Percentiles rank a stretch among this genome's conserved stretches.
phyloP scores from a whole-genome alignment of 2,329 filamentous ascomycete species.

The Phyllosticta ampelicida region DNA sequence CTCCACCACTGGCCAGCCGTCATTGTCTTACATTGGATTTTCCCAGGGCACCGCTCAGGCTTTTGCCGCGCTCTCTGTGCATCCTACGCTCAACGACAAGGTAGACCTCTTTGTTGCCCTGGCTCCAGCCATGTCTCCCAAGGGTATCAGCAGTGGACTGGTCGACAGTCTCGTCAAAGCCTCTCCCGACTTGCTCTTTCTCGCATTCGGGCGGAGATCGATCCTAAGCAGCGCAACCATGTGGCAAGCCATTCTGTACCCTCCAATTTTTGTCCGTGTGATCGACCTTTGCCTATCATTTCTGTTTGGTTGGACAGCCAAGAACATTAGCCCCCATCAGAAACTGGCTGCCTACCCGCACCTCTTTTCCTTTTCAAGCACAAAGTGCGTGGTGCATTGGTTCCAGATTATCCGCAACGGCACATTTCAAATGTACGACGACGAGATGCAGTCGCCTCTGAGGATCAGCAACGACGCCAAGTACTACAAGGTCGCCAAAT shows the following conservation, averaged over 20 bases:
- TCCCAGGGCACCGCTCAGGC: constrained; percentile 95
- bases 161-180: constrained; percentile 91
- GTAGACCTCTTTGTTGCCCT: constrained; percentile 94
- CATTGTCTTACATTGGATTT: constrained; percentile 92
- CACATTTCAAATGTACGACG: constrained; percentile 97
- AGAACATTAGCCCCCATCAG: constrained; percentile 75
- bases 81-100: constrained; percentile 83
- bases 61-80: constrained; percentile 85
- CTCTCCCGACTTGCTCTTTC: constrained; percentile 81
- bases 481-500: constrained; percentile 93
- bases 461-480: constrained; percentile 60
- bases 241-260: constrained; percentile 95
- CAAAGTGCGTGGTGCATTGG: constrained; percentile 96
- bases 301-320: constrained; percentile 80
- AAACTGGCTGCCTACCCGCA: constrained; percentile 95
- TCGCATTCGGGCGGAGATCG: constrained; percentile 82
- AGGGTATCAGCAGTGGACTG: constrained; percentile 77
- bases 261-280: constrained; percentile 77
- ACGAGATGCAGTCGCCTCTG: constrained; percentile 73
- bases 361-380: constrained; percentile 92
- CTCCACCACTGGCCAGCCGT: constrained; percentile 67
- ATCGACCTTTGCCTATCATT: constrained; percentile 76
- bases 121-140: constrained; percentile 91
- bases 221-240: constrained; percentile 90
- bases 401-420: constrained; percentile 98